These are phyloP conservation scores for Phytophthora tentaculata DNA, from an alignment of 352 stramenopile genomes.

Conservation along the genomic window DNA sequence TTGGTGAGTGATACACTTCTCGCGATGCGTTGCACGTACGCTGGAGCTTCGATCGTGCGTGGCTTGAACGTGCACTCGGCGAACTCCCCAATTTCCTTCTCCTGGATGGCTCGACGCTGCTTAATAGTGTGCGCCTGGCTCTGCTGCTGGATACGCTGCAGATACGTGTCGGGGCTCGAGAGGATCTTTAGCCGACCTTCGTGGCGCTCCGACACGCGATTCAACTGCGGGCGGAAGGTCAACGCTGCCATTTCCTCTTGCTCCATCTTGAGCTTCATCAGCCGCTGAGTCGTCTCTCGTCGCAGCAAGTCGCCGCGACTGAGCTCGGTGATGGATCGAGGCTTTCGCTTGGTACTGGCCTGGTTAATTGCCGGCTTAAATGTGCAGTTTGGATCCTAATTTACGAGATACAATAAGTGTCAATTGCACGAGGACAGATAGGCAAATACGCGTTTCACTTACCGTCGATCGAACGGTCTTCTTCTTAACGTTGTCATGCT, in stretches of 20 bases:
- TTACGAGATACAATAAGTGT: background rate
- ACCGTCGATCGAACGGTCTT: constrained; percentile 70
- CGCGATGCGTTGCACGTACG: constrained; percentile 87
- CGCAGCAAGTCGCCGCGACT: constrained; percentile 79
- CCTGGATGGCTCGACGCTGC: constrained; percentile 72
- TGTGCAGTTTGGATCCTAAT: constrained; percentile 81
- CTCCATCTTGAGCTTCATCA: constrained; percentile 91
- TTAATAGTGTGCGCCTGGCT: constrained; percentile 75
- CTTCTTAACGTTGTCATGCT: constrained; percentile 83
- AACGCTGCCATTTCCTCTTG: constrained; percentile 85
- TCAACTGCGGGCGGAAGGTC: constrained; percentile 83
- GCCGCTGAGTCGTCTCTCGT: constrained; percentile 73
- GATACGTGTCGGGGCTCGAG: constrained; percentile 78
- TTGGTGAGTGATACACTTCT: constrained; percentile 78
- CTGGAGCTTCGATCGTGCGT: constrained; percentile 80
- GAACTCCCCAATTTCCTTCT: constrained; percentile 87
- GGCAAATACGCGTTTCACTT: constrained; percentile 6
- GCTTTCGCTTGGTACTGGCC: constrained; percentile 62
- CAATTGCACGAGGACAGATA: background rate
- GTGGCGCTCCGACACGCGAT: constrained; percentile 62
- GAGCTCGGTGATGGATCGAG: constrained; percentile 78
- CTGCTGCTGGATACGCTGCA: constrained; percentile 84
- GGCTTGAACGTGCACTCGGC: constrained; percentile 88
- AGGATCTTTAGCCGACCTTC: constrained; percentile 85
- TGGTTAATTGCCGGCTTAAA: constrained; percentile 88